Evolutionary conservation across 2,329 filamentous ascomycete genomes (phyloP).

Genomic region (Neonectria magnoliae): DNA sequence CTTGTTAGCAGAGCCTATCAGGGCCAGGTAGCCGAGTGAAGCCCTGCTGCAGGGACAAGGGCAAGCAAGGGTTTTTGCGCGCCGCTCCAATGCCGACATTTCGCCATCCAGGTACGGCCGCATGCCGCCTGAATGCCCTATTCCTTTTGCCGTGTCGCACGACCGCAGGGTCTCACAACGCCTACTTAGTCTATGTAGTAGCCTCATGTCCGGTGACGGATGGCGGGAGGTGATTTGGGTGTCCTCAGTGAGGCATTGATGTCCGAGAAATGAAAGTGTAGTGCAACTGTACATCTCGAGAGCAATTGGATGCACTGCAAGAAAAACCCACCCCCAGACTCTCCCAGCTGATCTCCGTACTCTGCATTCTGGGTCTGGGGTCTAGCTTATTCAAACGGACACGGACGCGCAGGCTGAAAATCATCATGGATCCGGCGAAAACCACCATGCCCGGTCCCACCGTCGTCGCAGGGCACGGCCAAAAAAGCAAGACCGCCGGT

Average conservation of each 20-base stretch:
- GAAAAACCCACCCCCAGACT: slow-evolving; percentile 11
- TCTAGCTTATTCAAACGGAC: neutral
- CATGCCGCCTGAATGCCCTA: slow-evolving; percentile 4
- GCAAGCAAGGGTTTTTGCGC: slow-evolving; percentile 3
- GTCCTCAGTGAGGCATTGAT: neutral
- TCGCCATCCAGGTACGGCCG: slow-evolving; percentile 28
- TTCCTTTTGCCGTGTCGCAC: slow-evolving; percentile 14
- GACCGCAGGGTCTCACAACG: neutral
- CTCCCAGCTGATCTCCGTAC: slow-evolving; percentile 4
- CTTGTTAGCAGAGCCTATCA: slow-evolving; percentile 39
- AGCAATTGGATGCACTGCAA: neutral
- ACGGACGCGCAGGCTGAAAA: slow-evolving; percentile 5
- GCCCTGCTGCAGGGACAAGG: slow-evolving; percentile 27
- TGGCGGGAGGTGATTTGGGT: neutral
- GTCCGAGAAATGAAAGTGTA: neutral
- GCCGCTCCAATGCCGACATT: slow-evolving; percentile 25
- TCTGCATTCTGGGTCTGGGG: slow-evolving; percentile 10
- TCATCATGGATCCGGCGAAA: slow-evolving; percentile 8
- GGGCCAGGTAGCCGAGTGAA: slow-evolving; percentile 18
- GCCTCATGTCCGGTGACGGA: slow-evolving; percentile 21
- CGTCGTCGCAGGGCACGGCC: neutral
- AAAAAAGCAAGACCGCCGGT: neutral
- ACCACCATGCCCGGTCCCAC: neutral
- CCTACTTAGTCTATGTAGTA: neutral
- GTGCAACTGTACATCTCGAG: neutral